These are phyloP conservation scores for Nannizziopsis arthrosporioides DNA, from an alignment of 2,329 filamentous ascomycete species.

Conservation along the genomic window DNA sequence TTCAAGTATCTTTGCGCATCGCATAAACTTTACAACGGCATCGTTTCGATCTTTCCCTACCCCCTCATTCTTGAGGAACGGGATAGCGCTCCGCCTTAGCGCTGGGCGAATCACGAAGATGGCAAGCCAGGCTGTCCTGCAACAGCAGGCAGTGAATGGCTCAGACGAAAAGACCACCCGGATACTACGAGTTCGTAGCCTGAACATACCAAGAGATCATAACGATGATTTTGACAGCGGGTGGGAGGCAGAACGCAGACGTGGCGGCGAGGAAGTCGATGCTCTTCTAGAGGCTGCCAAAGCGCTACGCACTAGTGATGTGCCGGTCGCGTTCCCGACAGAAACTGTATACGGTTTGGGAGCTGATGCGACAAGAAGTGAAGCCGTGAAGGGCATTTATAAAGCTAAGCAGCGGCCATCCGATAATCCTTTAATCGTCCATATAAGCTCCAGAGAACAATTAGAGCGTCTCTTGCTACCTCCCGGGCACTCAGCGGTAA, in stretches of 20 bases:
- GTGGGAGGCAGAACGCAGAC: conserved; percentile 29
- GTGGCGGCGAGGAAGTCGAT: conserved; percentile 35
- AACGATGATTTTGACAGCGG: conserved; percentile 27
- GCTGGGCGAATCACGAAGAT: neutral
- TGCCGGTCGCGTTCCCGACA: conserved; percentile 87
- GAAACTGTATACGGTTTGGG: conserved; percentile 96
- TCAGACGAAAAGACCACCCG: conserved; percentile 19
- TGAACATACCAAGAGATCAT: conserved; percentile 26
- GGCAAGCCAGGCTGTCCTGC: neutral
- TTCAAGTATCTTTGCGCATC: neutral
- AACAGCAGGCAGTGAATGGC: neutral
- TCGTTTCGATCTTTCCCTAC: neutral
- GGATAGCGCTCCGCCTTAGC: neutral
- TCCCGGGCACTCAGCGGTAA: neutral
- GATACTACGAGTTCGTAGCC: conserved; percentile 29
- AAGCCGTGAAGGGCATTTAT: conserved; percentile 83
- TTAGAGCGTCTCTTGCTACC: conserved; percentile 51
- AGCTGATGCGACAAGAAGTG: conserved; percentile 82
- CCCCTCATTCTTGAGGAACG: neutral
- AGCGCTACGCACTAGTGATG: conserved; percentile 52
- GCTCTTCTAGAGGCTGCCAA: conserved; percentile 54
- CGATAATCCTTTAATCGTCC: conserved; percentile 92
- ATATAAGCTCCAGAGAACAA: conserved; percentile 72
- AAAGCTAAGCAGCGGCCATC: conserved; percentile 77
- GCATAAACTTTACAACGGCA: neutral